These are phyloP conservation scores for Starmera caribaea DNA, from an alignment of 805 yeast species.

Conservation along the genomic window DNA sequence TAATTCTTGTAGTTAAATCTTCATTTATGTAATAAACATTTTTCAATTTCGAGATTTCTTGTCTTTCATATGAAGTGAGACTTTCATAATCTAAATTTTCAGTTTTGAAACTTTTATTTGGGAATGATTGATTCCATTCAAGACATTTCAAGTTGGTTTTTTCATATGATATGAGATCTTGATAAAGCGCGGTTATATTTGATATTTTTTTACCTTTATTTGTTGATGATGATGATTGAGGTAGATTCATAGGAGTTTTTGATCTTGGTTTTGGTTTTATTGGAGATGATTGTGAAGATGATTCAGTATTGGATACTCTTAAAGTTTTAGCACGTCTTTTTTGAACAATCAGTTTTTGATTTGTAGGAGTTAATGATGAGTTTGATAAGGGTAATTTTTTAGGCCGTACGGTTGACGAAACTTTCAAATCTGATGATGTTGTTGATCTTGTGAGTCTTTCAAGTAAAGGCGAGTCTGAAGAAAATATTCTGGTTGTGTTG, in stretches of 20 bases:
- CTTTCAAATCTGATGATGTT: slow-evolving; percentile 6
- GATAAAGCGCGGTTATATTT: slow-evolving; percentile 3
- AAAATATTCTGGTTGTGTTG: slow-evolving; percentile 1
- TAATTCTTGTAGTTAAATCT: slow-evolving; percentile 1
- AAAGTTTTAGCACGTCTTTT: background rate
- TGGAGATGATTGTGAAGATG: background rate
- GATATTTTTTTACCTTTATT: background rate
- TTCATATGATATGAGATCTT: slow-evolving; percentile 4
- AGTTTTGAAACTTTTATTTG: background rate
- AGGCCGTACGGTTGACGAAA: background rate
- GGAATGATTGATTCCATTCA: slow-evolving; percentile 2
- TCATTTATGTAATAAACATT: slow-evolving; percentile 43
- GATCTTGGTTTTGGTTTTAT: background rate
- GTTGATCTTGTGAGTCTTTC: slow-evolving; percentile 17
- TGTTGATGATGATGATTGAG: background rate
- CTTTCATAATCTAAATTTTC: slow-evolving; percentile 4
- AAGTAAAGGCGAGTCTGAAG: slow-evolving; percentile 11
- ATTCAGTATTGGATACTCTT: background rate
- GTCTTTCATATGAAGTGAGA: slow-evolving; percentile 47
- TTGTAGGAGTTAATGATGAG: too few species aligned
- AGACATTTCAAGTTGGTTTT: slow-evolving; percentile 6
- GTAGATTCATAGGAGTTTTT: background rate
- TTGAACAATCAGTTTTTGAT: too few species aligned
- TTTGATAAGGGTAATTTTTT: background rate
- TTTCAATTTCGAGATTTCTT: slow-evolving; percentile 43